Base-by-base conservation (phyloP, 148 eudicot species). In the Persicaria tinctoria region DNA sequence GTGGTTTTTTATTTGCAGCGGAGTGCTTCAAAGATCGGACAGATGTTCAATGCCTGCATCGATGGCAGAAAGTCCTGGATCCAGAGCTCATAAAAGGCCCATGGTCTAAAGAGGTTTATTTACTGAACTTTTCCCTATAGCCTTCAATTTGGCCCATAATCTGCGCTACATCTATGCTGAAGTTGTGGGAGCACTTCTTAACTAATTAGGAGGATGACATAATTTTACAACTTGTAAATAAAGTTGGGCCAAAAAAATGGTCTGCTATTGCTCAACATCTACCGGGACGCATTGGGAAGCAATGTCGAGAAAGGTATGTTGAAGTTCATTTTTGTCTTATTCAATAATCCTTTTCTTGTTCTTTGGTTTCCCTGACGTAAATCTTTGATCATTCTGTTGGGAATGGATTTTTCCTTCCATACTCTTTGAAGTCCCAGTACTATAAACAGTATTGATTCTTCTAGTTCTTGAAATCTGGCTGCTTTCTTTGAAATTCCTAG, bases 31-130 rank as follows among this genome's bases (percentile, higher is more conserved):
- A 89, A 84, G 95, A 93, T 57, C 83, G 98, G 81, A 91, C 97
- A 76, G 98, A 93, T 81, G 98, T 93, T 60, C 98, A 93, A 74
- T 93, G 98, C 87, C 84, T 91, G 72, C 98, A 93, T 79, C 87
- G 98, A 80, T 93, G 98, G 98, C 98, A 93, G 86, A 93, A 93
- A 78, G 98, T 93, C 78, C 86, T 93, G 56, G 88, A 93, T 83
- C 98, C 98, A 27, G 98, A 91, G 76, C 98, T 93, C 76, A 82
- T 93, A 73, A 93, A 93, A 86, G 98, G 98, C 69, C 98, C 98
- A 80, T 93, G 98, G 98, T 88, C 97, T 68, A 93, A 93, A 88
- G 95, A 91, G 97, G 98, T 91, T 76, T 75, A 51, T 77, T 66
- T 45, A 50, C 53, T 11, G 69, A 45, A 13, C 53, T 8, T 45